Base-by-base conservation (phyloP, 331 rosid genomes). In the Malus hybrid region DNA sequence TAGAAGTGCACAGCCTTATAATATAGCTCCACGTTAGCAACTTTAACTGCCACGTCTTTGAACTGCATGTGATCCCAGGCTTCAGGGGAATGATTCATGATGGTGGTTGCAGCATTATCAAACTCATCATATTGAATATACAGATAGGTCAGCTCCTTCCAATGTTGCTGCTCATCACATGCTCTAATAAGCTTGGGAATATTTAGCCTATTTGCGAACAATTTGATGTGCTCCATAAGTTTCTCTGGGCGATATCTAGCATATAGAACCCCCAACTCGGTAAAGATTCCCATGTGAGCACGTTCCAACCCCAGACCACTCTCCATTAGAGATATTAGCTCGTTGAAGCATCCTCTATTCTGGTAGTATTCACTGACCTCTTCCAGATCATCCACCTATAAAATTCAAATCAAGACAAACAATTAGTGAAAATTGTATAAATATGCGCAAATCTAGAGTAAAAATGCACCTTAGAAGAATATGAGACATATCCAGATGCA, bases 1-100 rank as follows among this genome's bases (percentile, higher is more conserved):
- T 95, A 95, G 84, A 95, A 95, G 81, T 95, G 99, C 77, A 95
- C 99, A 63, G 97, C 91, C 90, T 95, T 95, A 72, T 95, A 92
- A 77, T 95, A 92, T 71, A 95, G 79, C 88, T 95, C 99, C 77
- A 95, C 99, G 71, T 88, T 95, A 48, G 93, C 99, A 85, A 95
- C 97, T 89, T 95, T 95, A 62, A 86, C 97, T 15, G 88, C 61
- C 72, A 95, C 97, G 74, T 95, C 97, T 82, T 95, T 95, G 78
- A 95, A 95, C 72, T 92, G 99, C 99, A 95, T 92, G 87, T 92
- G 99, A 82, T 95, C 99, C 99, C 99, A 95, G 79, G 99, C 99
- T 87, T 95, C 99, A 26, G 97, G 97, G 60, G 97, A 92, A 82
- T 92, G 97, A 86, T 95, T 95, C 99, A 95, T 95, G 80, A 95